phyloP scores from a whole-genome alignment of 345 rosid species.

The Salix caprea region DNA sequence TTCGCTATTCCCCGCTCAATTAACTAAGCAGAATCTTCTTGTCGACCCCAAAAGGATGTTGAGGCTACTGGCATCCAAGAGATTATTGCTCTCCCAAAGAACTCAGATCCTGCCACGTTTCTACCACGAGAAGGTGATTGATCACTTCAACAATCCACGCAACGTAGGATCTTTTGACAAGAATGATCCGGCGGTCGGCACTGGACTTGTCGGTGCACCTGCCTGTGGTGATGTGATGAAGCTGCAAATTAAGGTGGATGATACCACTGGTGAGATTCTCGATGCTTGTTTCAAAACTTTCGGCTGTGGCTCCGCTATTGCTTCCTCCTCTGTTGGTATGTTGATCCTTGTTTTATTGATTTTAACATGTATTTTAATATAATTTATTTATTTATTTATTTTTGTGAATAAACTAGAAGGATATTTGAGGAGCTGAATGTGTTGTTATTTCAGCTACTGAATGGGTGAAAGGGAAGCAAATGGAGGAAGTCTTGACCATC shows the following conservation, averaged over 20 bases:
- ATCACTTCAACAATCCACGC: constrained; percentile 91
- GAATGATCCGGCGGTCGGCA: constrained; percentile 77
- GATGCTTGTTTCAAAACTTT: constrained; percentile 98
- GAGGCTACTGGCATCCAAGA: constrained; percentile 51
- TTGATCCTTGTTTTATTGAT: neutral
- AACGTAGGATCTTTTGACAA: constrained; percentile 96
- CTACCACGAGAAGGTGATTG: constrained; percentile 91
- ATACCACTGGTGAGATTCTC: constrained; percentile 66
- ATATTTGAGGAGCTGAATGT: neutral
- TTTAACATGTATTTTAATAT: neutral
- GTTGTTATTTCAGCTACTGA: constrained; percentile 62
- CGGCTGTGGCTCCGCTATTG: constrained; percentile 98
- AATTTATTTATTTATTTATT: neutral
- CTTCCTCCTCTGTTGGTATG: constrained; percentile 92
- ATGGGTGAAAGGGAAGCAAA: constrained; percentile 97
- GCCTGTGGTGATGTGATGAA: constrained; percentile 99
- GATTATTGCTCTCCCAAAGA: constrained; percentile 38
- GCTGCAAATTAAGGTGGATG: constrained; percentile 92
- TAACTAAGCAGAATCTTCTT: neutral
- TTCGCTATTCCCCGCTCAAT: neutral
- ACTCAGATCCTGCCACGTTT: constrained; percentile 35
- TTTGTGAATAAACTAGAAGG: neutral
- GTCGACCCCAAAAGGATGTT: constrained; percentile 17
- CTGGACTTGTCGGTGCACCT: constrained; percentile 96
- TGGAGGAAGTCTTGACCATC: constrained; percentile 84